Conservation (phyloP, 2,329 filamentous ascomycete genomes). For the Neospermospora avenae region DNA sequence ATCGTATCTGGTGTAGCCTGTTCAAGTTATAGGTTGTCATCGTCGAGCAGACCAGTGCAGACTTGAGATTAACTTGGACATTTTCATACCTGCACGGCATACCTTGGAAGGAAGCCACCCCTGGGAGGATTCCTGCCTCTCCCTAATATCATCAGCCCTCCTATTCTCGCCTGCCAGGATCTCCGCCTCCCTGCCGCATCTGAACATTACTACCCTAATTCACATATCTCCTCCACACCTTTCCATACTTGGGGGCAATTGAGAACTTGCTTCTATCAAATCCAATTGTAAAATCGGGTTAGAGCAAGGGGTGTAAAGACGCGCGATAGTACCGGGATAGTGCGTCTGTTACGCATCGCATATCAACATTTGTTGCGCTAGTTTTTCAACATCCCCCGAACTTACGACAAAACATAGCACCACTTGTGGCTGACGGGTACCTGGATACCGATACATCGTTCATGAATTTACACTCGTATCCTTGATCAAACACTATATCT, state of each 20-base stretch:
- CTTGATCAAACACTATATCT: not conserved
- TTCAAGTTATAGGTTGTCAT: not conserved
- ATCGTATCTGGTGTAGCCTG: not conserved
- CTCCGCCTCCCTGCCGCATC: not conserved
- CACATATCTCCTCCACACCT: not conserved
- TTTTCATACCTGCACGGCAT: not conserved
- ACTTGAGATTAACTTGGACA: not conserved
- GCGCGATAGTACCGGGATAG: not conserved
- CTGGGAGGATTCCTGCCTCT: not conserved
- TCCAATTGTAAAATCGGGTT: not conserved
- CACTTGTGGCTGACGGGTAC: not conserved
- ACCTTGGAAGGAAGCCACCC: not conserved
- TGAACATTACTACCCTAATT: not conserved
- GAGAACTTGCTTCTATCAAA: not conserved
- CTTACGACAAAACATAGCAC: not conserved
- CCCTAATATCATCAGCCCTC: not conserved
- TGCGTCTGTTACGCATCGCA: not conserved
- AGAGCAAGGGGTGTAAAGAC: not conserved
- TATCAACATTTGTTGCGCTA: not conserved
- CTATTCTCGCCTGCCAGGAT: not conserved
- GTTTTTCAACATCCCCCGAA: not conserved
- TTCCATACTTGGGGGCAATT: no score
- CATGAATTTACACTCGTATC: not conserved
- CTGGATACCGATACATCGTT: not conserved
- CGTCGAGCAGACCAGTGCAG: not conserved